These are phyloP conservation scores for Tricholoma sp. DNA, from an alignment of 768 basidiomycete genomes.

Conservation along the genomic window DNA sequence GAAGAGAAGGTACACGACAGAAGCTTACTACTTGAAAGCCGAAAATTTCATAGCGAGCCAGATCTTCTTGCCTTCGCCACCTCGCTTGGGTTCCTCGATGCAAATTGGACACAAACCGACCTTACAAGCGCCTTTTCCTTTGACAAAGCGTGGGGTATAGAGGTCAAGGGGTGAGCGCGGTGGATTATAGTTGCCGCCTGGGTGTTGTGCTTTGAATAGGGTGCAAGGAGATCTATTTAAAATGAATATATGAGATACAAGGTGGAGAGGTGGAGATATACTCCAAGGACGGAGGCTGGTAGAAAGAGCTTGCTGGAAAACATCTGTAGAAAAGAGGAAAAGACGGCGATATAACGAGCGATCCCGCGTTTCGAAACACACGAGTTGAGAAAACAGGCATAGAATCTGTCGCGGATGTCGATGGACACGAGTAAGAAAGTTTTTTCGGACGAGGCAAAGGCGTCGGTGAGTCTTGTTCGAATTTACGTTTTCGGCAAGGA, in stretches of 20 bases:
- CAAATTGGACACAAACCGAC: slow-evolving; percentile 79
- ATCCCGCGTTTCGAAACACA: slow-evolving; percentile 37
- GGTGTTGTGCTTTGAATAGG: slow-evolving; percentile 30
- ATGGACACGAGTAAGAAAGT: not conserved
- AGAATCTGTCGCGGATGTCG: not conserved
- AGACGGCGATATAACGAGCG: slow-evolving; percentile 38
- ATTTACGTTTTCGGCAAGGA: not conserved
- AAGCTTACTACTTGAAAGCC: slow-evolving; percentile 72
- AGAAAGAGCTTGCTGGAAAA: slow-evolving; percentile 61
- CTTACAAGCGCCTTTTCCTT: slow-evolving; percentile 62
- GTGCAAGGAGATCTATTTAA: slow-evolving; percentile 28
- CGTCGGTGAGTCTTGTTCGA: not conserved
- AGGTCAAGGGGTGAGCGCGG: slow-evolving; percentile 61
- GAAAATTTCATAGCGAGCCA: slow-evolving; percentile 82
- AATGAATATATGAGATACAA: not conserved
- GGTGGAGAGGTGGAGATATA: slow-evolving; percentile 21
- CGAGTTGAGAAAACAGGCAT: slow-evolving; percentile 32
- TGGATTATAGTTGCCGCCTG: slow-evolving; percentile 53
- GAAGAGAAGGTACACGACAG: not conserved
- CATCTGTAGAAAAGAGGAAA: slow-evolving; percentile 67
- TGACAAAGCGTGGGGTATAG: slow-evolving; percentile 76
- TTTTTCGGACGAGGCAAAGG: slow-evolving; percentile 2
- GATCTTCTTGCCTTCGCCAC: slow-evolving; percentile 56
- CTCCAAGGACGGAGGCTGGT: slow-evolving; percentile 33
- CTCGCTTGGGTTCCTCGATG: slow-evolving; percentile 51